Conservation (phyloP, 306 rosid genomes). For the Nissolia schottii region DNA sequence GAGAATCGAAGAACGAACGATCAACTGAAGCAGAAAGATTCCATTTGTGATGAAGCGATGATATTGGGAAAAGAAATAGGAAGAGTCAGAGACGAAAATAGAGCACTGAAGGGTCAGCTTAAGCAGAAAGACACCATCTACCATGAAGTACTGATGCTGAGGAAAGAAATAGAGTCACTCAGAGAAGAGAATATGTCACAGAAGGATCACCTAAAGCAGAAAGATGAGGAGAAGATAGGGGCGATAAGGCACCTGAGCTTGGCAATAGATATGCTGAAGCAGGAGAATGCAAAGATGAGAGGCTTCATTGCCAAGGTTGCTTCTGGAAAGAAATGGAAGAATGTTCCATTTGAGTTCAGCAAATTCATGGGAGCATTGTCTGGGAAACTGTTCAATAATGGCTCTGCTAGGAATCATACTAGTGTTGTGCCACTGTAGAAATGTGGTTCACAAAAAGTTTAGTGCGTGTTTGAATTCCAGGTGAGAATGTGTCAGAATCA, state of each 20-base stretch:
- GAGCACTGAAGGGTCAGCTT: slow-evolving; percentile 32
- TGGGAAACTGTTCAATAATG: slow-evolving; percentile 38
- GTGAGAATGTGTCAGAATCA: too few relatives aligned
- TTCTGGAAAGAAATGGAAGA: slow-evolving; percentile 40
- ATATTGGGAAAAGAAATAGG: slow-evolving; percentile 36
- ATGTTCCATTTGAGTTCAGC: slow-evolving; percentile 48
- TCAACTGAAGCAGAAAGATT: slow-evolving; percentile 14
- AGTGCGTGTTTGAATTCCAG: too few relatives aligned
- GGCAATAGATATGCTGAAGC: slow-evolving; percentile 66
- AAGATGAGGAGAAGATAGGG: slow-evolving; percentile 78
- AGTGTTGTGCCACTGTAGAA: slow-evolving; percentile 57
- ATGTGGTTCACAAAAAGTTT: slow-evolving; percentile 21
- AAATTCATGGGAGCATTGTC: slow-evolving; percentile 41
- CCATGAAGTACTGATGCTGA: slow-evolving; percentile 42
- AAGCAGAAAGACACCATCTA: not conserved
- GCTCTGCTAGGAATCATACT: slow-evolving; percentile 29
- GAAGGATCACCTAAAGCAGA: slow-evolving; percentile 45
- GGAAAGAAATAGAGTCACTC: slow-evolving; percentile 44
- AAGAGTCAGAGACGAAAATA: slow-evolving; percentile 40
- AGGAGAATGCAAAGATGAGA: slow-evolving; percentile 62
- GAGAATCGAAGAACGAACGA: slow-evolving; percentile 40
- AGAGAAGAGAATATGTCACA: slow-evolving; percentile 48
- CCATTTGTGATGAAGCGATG: slow-evolving; percentile 27
- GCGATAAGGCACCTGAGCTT: slow-evolving; percentile 70
- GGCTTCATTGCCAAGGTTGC: slow-evolving; percentile 37